A percentile compares a stretch with the other conserved stretches of the same genome.
phyloP scores from a whole-genome alignment of 371 early-diverging fungal species.

The Rozella allomycis region DNA sequence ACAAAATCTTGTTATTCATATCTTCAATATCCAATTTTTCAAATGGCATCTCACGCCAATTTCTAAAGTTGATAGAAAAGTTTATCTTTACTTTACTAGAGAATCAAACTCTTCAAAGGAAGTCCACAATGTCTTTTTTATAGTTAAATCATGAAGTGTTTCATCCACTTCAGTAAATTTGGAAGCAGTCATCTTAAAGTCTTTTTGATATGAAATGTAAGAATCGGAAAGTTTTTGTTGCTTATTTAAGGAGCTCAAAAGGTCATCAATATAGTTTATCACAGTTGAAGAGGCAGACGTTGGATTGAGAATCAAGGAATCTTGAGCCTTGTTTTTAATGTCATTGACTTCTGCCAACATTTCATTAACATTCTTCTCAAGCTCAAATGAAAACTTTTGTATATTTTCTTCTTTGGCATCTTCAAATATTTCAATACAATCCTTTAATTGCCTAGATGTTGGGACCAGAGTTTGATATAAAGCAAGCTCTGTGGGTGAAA shows the following conservation, averaged over 20 bases:
- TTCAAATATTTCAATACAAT: conserved; percentile 27
- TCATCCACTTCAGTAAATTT: conserved; percentile 6
- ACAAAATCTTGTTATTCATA: conserved; percentile 18
- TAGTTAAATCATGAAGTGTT: conserved; percentile 10
- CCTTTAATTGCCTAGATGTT: conserved; percentile 22
- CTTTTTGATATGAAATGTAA: conserved; percentile 3
- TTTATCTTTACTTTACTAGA: conserved; percentile 13
- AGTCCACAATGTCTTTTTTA: conserved; percentile 25
- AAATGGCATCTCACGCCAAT: conserved; percentile 18
- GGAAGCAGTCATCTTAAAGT: not conserved
- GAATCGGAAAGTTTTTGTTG: conserved; percentile 2
- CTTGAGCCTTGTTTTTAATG: conserved; percentile 25
- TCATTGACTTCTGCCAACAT: conserved; percentile 25
- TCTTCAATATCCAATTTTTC: conserved; percentile 29
- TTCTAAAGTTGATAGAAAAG: conserved; percentile 3
- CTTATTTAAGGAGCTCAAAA: conserved; percentile 10
- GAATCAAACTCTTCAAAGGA: conserved; percentile 23
- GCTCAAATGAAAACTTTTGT: conserved; percentile 18
- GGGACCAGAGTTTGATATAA: conserved; percentile 29
- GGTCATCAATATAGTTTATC: conserved; percentile 15
- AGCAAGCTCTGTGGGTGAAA: conserved; percentile 30
- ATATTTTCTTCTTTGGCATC: conserved; percentile 32
- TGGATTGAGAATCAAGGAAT: conserved; percentile 27
- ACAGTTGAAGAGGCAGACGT: conserved; percentile 11
- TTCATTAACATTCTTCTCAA: conserved; percentile 18